Base-by-base conservation (phyloP, 2,329 filamentous ascomycete genomes). In the Fusarium beomiforme region DNA sequence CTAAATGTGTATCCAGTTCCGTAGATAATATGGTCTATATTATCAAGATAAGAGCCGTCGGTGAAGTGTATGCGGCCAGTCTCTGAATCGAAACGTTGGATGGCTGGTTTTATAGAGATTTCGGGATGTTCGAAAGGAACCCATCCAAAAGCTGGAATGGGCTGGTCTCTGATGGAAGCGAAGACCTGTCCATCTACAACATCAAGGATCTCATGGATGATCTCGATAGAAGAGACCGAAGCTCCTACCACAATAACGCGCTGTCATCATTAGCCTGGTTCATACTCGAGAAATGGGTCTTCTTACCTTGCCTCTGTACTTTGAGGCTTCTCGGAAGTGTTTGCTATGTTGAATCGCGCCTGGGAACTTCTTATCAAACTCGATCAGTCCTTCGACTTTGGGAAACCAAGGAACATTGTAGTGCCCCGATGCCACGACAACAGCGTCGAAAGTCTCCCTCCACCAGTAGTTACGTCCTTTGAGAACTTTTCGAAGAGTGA, bases 351-450 rank as follows among this genome's bases (percentile, higher is more conserved):
- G 21, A 13, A 70, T 49, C 4, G 29, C 19, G 4, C 54, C 39
- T 0, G 65, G 60, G 13, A 67, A 64, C 13, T 4, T 44, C 2
- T 17, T 37, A 16, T 72, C 41, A 6, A 67, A 67, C 3, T 72
- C 59, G 3, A 71, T 1, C 5, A 72, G 44, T 1, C 71, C 61
- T 6, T 55, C 23, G 9, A 70, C 42, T 12, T 61, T 41, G 11
- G 71, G 61, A 24, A 72, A 66, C 54, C 68, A 73, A 1, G 71
- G 65, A 1, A 73, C 29, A 8, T 72, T 74, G 2, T 72, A 74
- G 13, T 73, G 65, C 0, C 64, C 68, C 2, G 61, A 64, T 14
- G 64, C 68, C 7, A 67, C 71, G 8, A 73, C 65, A 2, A 72
- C 16, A 7, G 68, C 59, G 8, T 74, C 71, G 21, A 73, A 73